Conservation (phyloP, 345 rosid genomes). For the Cochlearia excelsa region DNA sequence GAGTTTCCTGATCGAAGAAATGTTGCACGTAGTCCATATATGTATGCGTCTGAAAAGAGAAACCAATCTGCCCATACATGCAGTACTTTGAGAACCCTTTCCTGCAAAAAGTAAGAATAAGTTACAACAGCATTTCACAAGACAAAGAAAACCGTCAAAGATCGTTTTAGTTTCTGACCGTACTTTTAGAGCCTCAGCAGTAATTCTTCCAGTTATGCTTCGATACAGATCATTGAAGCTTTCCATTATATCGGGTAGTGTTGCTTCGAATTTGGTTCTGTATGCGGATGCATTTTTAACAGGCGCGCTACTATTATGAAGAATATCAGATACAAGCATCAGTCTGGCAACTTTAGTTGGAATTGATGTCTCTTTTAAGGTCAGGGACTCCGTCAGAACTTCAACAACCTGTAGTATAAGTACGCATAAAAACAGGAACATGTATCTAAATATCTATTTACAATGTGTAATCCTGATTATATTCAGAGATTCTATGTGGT, state of each 20-base stretch:
- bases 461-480: not conserved
- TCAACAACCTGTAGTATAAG: constrained; percentile 69
- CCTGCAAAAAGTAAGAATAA: constrained; percentile 48
- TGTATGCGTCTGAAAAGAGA: constrained; percentile 97
- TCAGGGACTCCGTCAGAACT: constrained; percentile 94
- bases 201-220: constrained; percentile 92
- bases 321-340: constrained; percentile 49
- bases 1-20: constrained; percentile 86
- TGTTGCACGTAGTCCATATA: constrained; percentile 88
- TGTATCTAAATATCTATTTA: constrained; percentile 10
- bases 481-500: constrained; percentile 11
- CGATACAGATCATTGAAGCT: constrained; percentile 96
- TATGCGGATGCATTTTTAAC: constrained; percentile 99
- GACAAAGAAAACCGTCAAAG: constrained; percentile 8
- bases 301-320: constrained; percentile 96
- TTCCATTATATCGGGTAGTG: constrained; percentile 92
- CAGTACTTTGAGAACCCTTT: constrained; percentile 91
- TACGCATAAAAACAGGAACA: constrained; percentile 11
- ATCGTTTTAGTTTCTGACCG: constrained; percentile 19
- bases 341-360: constrained; percentile 94
- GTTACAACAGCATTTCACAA: constrained; percentile 9
- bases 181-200: constrained; percentile 98
- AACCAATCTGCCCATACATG: constrained; percentile 99
- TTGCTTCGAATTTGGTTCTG: constrained; percentile 94
- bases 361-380: constrained; percentile 90